Evolutionary conservation across 148 eudicot genomes (phyloP), one percentile per base, ranked within the genome.

Genomic region (Heliamphora exappendiculata): DNA sequence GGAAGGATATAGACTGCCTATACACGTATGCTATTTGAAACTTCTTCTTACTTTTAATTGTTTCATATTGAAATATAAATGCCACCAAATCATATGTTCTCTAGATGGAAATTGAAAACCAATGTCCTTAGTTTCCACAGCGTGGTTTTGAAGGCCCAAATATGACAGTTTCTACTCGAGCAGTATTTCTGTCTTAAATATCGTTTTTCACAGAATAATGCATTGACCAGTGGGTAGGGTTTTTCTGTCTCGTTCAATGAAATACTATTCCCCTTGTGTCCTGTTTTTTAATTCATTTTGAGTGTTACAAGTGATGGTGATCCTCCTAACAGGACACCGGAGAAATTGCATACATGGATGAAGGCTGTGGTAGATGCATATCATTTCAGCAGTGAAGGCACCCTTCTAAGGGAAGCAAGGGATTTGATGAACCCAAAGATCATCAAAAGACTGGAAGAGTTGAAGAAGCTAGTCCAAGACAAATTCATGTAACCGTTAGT

Each of bases 381-480:
- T 70, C 81, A 92, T 81, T 83, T 81, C 77, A 94, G 97, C 86
- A 86, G 82, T 78, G 91, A 90, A 74, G 94, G 97, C 73, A 86
- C 94, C 44, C 83, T 90, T n/a, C 69, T 89, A 50, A 85, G 86
- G 37, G 86, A 92, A 82, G 98, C 92, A 3, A 84, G 87, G 64
- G 96, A 91, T 76, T 72, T 94, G 80, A 81, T 94, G 96, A 87
- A 85, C 66, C 96, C 96, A 1, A 85, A 78, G 59, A 79, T 82
- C 33, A 86, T 94, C 73, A 84, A 82, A 45, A 87, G 86, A 65
- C 74, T 94, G 74, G 96, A 89, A 79, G 88, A 82, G 68, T 65
- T 92, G 80, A 78, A 85, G 85, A 89, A 85, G 88, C 79, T 86
- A 34, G 83, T 94, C 70, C 82, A 81, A 80, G 87, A 94, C 75